Base-by-base conservation (phyloP, 345 rosid species). In the Boechera stricta region DNA sequence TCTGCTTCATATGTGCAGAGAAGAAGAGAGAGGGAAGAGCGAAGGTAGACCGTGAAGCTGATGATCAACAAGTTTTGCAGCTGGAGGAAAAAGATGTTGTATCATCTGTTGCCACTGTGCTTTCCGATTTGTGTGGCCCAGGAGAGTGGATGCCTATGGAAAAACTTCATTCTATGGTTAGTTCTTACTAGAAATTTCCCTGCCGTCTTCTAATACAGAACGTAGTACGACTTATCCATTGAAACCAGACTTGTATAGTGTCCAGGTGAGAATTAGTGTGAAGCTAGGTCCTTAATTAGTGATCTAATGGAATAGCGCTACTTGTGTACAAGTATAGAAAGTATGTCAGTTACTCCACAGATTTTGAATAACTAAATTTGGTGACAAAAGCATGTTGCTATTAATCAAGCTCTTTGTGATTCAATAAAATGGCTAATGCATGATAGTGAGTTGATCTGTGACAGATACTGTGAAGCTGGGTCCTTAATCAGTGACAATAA, bases 61-160 rank as follows among this genome's bases (percentile, higher is more conserved):
- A 95, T 80, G 92, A 91, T 75, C 98, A 87, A 72, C 98, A 89
- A 67, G 89, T 92, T 81, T 75, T 92, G 81, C 98, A 81, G 81
- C 81, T 92, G 74, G 99, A 95, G 78, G 99, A 95, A 67, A 95
- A 92, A 85, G 98, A 95, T 80, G 99, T 95, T 33, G 99, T 95
- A 16, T 95, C 99, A 63, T 95, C 98, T 74, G 99, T 92, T 44
- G 98, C 99, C 26, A 95, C 96, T 29, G 97, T 91, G 81, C 92
- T 95, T 38, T 95, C 99, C 4, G 98, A 95, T 85, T 86, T 91
- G 53, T 95, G 99, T 83, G 99, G 99, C 48, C 99, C 99, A 12
- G 97, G 99, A 67, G 97, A 95, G 44, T 95, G 99, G 99, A 95
- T 95, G 98, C 87, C 99, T 8, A 92, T 95, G 99, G 96, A 91